Percentiles rank a stretch among this genome's conserved stretches.
These are phyloP conservation scores for Babesia bigemina DNA, from an alignment of 169 alveolate species.

Conservation along the genomic window DNA sequence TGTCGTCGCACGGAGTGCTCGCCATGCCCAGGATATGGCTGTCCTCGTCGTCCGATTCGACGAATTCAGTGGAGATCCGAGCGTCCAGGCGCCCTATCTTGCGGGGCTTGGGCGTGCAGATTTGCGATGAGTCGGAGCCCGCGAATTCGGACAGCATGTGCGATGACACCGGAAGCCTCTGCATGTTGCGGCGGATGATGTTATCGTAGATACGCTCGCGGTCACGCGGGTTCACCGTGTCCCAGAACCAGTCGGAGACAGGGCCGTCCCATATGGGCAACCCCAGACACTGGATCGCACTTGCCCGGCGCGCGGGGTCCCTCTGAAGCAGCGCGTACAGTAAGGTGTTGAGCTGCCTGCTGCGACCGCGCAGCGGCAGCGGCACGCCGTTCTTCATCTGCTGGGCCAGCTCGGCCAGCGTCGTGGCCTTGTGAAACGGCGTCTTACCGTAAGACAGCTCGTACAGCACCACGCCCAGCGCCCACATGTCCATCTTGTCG, in stretches of 20 bases:
- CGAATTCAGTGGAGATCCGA: slow-evolving; percentile 6
- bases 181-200: slow-evolving; percentile 13
- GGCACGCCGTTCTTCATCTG: slow-evolving; percentile 76
- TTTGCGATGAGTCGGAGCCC: neutral
- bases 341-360: slow-evolving; percentile 69
- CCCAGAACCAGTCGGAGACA: slow-evolving; percentile 55
- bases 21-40: neutral
- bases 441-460: slow-evolving; percentile 91
- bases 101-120: slow-evolving; percentile 9
- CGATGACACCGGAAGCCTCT: neutral
- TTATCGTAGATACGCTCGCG: slow-evolving; percentile 24
- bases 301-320: slow-evolving; percentile 76
- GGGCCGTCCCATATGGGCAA: slow-evolving; percentile 69
- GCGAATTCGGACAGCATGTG: neutral
- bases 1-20: slow-evolving; percentile 7
- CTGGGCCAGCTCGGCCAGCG: slow-evolving; percentile 75
- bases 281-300: slow-evolving; percentile 78
- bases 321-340: slow-evolving; percentile 67
- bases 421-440: slow-evolving; percentile 90
- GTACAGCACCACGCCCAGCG: slow-evolving; percentile 91
- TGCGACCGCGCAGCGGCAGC: slow-evolving; percentile 69
- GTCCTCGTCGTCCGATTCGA: slow-evolving; percentile 17
- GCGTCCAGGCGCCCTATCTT: neutral
- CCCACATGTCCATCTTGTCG: slow-evolving; percentile 93
- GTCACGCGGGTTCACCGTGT: slow-evolving; percentile 43